Conservation (phyloP, 257 asterid species). For the Nicotiana obtusifolia region DNA sequence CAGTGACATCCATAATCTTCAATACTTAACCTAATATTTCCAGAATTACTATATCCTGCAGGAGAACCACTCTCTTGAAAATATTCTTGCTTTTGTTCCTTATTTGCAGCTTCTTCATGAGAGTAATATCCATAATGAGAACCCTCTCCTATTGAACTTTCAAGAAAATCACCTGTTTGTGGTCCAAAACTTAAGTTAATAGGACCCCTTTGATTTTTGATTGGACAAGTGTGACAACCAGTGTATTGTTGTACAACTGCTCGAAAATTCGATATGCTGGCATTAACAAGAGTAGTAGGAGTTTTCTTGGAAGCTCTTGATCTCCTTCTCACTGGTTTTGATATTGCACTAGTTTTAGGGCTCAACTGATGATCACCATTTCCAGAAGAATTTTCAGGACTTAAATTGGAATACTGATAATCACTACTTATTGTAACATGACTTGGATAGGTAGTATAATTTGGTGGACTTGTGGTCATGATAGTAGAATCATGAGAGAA, state of each 20-base stretch:
- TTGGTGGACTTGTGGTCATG: no score
- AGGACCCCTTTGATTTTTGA: conserved; percentile 9
- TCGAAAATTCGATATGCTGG: conserved; percentile 41
- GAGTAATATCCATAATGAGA: background rate
- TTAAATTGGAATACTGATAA: conserved; percentile 2
- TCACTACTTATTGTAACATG: background rate
- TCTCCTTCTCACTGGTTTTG: conserved; percentile 27
- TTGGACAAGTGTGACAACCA: conserved; percentile 7
- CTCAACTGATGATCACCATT: background rate
- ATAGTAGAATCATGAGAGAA: background rate
- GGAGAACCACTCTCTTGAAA: background rate
- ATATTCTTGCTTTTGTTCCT: background rate
- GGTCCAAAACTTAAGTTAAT: conserved; percentile 8
- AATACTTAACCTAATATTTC: background rate
- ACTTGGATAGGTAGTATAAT: background rate
- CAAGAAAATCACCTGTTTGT: background rate
- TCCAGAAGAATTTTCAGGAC: background rate
- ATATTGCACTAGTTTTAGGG: conserved; percentile 9
- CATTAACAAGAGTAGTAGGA: conserved; percentile 34
- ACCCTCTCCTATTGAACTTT: background rate
- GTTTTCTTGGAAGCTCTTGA: conserved; percentile 35
- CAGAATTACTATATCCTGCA: background rate
- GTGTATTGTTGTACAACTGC: conserved; percentile 38
- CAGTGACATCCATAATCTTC: background rate
- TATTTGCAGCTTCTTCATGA: background rate